Conservation (phyloP, 129 eudicot genomes). For the Ambrosia trifida region DNA sequence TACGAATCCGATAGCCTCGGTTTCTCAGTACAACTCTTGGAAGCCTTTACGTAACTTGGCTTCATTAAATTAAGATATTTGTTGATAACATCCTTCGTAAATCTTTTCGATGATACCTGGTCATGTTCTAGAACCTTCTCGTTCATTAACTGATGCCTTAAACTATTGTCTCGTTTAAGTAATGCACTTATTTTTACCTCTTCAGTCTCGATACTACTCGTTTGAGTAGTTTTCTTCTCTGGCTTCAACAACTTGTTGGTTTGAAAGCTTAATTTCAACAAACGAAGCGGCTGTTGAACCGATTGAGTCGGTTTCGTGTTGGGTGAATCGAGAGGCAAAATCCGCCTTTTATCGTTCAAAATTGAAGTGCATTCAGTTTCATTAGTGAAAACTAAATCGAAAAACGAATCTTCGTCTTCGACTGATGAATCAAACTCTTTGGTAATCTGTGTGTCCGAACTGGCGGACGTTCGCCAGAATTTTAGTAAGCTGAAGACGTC, state of each 20-base stretch:
- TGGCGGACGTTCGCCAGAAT: conserved; percentile 58
- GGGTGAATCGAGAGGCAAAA: conserved; percentile 10
- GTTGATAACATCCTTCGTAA: conserved; percentile 33
- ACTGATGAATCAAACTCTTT: conserved; percentile 16
- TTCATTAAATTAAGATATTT: conserved; percentile 60
- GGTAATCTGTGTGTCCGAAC: not conserved
- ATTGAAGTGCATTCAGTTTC: conserved; percentile 1
- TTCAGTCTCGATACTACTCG: conserved; percentile 13
- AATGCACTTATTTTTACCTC: conserved; percentile 39
- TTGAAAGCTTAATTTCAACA: conserved; percentile 48
- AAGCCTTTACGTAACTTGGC: conserved; percentile 3
- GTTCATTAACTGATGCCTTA: conserved; percentile 42
- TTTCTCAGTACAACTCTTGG: conserved; percentile 43
- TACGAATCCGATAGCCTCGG: conserved; percentile 32
- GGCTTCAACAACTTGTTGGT: conserved; percentile 28
- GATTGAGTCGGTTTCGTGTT: conserved; percentile 22
- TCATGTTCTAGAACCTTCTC: conserved; percentile 23
- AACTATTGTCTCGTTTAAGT: conserved; percentile 53
- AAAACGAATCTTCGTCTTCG: conserved; percentile 71
- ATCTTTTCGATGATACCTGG: conserved; percentile 26
- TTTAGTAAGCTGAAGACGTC: conserved; percentile 57
- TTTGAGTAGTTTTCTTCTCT: conserved; percentile 19
- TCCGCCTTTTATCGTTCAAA: conserved; percentile 3
- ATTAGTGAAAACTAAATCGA: conserved; percentile 57
- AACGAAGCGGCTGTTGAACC: conserved; percentile 52